phyloP scores from a whole-genome alignment of 1,284 basidiomycete genomes.

The Leccinum insolens region DNA sequence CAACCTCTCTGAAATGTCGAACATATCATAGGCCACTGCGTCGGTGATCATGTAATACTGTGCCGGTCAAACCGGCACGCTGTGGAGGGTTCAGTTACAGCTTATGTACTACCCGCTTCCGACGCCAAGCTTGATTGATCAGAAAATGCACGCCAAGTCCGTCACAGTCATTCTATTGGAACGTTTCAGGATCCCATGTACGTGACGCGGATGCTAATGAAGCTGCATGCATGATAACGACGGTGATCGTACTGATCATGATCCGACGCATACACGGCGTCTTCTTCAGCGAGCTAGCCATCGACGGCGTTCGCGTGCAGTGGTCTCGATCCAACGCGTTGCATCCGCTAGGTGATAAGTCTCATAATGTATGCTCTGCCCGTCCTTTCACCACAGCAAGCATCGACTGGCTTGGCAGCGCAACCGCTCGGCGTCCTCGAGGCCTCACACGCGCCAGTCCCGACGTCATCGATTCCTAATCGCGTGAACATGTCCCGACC shows the following conservation, averaged over 20 bases:
- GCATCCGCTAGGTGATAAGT: background rate
- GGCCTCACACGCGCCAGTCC: background rate
- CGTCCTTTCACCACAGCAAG: background rate
- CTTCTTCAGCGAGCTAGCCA: background rate
- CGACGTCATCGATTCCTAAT: slow-evolving; percentile 4
- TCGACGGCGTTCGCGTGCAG: background rate
- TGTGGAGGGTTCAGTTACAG: background rate
- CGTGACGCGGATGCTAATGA: background rate
- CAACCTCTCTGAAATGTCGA: background rate
- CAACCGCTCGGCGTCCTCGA: background rate
- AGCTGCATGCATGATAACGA: background rate
- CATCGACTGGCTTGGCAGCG: background rate
- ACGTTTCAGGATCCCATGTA: background rate
- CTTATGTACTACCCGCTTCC: background rate
- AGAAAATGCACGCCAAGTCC: background rate
- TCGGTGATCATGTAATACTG: background rate
- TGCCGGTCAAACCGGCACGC: background rate
- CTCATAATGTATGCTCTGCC: background rate
- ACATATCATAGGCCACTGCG: background rate
- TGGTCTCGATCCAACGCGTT: background rate
- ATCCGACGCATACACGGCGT: background rate
- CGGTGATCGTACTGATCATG: slow-evolving; percentile 4
- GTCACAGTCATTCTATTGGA: too few species aligned
- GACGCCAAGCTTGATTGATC: background rate
- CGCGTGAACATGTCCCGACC: background rate